These are phyloP conservation scores for Ettlia oleoabundans DNA, from an alignment of 139 green algal genomes.

Conservation along the genomic window DNA sequence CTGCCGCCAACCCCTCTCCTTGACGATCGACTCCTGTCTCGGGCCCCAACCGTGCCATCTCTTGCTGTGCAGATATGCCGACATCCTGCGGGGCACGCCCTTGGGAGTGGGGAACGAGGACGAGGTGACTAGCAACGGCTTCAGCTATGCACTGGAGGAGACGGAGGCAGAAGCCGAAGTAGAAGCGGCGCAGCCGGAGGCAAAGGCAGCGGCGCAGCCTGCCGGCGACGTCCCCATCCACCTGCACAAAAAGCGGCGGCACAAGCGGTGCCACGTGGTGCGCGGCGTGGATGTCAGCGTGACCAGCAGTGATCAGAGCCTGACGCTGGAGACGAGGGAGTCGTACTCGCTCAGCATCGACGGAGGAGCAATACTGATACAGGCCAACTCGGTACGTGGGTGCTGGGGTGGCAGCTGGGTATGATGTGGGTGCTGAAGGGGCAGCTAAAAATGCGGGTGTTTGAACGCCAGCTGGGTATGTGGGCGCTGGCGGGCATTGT, in stretches of 20 bases:
- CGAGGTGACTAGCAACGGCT: not conserved
- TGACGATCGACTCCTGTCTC: no score
- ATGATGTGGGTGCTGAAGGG: no score
- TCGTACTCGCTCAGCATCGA: constrained; percentile 54
- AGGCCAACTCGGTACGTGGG: constrained; percentile 50
- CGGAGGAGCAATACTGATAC: not conserved
- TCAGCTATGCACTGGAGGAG: not conserved
- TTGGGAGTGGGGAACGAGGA: constrained; percentile 2
- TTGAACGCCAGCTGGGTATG: no score
- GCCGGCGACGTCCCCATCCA: not conserved
- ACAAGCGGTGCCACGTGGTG: not conserved
- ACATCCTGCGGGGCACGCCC: constrained; percentile 15
- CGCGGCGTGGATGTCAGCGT: not conserved
- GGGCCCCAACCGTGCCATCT: no score
- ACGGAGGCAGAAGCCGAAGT: not conserved
- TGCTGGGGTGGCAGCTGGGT: no score
- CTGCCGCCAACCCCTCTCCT: no score
- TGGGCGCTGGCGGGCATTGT: no score
- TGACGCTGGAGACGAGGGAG: constrained; percentile 55
- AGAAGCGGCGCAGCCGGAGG: not conserved
- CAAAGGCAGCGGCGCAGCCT: not conserved
- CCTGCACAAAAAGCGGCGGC: not conserved
- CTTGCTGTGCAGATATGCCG: not conserved
- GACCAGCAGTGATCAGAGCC: constrained; percentile 39
- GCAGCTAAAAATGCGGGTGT: no score